Evolutionary conservation across 2,329 filamentous ascomycete species (phyloP).

Genomic region (Fusarium tjaetaba): DNA sequence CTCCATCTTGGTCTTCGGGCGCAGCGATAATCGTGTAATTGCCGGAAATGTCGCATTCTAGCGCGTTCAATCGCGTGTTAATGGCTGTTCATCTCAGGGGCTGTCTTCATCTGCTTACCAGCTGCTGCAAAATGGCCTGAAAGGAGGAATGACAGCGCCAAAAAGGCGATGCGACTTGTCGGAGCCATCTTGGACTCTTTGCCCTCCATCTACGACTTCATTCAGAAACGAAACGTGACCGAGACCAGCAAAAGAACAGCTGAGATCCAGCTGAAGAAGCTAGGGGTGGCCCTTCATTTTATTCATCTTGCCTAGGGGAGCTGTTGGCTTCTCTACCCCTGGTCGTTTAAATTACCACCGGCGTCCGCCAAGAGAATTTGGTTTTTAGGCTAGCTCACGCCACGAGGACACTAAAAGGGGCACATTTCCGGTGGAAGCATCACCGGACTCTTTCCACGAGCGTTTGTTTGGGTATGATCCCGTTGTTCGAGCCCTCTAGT

Average conservation of each 20-base stretch:
- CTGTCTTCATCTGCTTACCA: constrained; percentile 22
- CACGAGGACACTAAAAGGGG: constrained; percentile 35
- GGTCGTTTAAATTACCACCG: constrained; percentile 24
- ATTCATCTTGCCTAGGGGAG: constrained; percentile 38
- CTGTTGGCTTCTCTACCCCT: constrained; percentile 3
- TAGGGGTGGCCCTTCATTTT: constrained; percentile 29
- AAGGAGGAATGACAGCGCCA: constrained; percentile 39
- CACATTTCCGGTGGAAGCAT: constrained; percentile 10
- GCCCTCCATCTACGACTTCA: constrained; percentile 32
- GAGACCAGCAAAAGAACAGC: constrained; percentile 8
- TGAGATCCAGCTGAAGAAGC: constrained; percentile 2
- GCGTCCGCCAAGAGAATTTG: constrained; percentile 26
- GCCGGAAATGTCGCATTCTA: constrained; percentile 41
- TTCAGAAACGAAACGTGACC: constrained; percentile 4
- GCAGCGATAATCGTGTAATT: constrained; percentile 43
- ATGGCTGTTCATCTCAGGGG: not conserved
- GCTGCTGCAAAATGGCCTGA: constrained; percentile 34
- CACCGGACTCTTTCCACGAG: not conserved
- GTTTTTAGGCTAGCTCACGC: constrained; percentile 38
- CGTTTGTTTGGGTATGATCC: constrained; percentile 20
- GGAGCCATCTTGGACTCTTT: constrained; percentile 38
- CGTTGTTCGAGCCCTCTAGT: constrained; percentile 1
- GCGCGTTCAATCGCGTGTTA: constrained; percentile 7
- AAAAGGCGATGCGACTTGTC: constrained; percentile 38
- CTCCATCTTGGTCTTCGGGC: constrained; percentile 30